Conservation (phyloP, 805 yeast species). For the Pichia paraexigua region DNA sequence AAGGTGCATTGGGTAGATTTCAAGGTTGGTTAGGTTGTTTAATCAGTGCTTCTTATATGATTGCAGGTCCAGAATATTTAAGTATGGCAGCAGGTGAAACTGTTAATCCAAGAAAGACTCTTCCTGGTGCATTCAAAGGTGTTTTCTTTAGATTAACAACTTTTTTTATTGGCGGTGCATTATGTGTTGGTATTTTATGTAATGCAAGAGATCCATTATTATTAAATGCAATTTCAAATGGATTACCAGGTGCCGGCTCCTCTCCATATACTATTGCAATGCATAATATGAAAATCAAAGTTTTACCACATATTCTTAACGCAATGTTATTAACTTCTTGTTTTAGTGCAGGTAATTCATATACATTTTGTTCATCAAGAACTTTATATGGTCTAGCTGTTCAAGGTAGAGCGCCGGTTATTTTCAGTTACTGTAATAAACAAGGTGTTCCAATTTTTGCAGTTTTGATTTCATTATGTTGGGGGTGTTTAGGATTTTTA, state of each 20-base stretch:
- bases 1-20: slow-evolving; percentile 36
- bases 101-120: slow-evolving; percentile 35
- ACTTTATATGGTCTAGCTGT: slow-evolving; percentile 62
- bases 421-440: slow-evolving; percentile 54
- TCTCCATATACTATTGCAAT: slow-evolving; percentile 81
- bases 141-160: slow-evolving; percentile 36
- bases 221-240: slow-evolving; percentile 26
- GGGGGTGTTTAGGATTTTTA: slow-evolving; percentile 61
- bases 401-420: slow-evolving; percentile 63
- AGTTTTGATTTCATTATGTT: slow-evolving; percentile 43
- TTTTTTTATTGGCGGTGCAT: slow-evolving; percentile 41
- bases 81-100: slow-evolving; percentile 41
- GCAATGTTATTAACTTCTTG: slow-evolving; percentile 66
- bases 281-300: slow-evolving; percentile 52
- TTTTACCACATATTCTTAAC: slow-evolving; percentile 68
- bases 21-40: slow-evolving; percentile 43
- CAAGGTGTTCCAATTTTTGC: slow-evolving; percentile 70
- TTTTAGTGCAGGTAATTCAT: slow-evolving; percentile 77
- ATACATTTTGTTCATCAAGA: slow-evolving; percentile 61
- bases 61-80: slow-evolving; percentile 51
- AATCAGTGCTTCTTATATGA: slow-evolving; percentile 63
- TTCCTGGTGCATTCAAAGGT: slow-evolving; percentile 39
- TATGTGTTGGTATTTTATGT: slow-evolving; percentile 39
- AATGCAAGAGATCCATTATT: slow-evolving; percentile 35
- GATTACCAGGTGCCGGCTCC: slow-evolving; percentile 39